Evolutionary conservation across 345 rosid species (phyloP), one percentile per base, ranked within the genome.

Genomic region (Abelmoschus esculentus): DNA sequence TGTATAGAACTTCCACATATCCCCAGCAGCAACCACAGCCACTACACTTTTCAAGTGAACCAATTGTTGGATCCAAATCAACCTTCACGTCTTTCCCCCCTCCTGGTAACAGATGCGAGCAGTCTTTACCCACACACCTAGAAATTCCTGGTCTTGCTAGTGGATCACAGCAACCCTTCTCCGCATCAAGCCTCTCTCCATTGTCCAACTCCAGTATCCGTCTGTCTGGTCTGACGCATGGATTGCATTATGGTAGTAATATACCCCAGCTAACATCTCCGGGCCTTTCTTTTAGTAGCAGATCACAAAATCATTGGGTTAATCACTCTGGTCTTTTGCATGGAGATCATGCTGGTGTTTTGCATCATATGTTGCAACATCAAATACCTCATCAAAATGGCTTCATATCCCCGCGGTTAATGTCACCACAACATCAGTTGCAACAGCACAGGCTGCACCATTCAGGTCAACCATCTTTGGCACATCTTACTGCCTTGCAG

Each of bases 1-100:
- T 95, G 80, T 78, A 84, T 80, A 87, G 98, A 79, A 83, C 98
- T 32, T 89, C 98, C 19, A 88, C 99, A 0, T 91, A 95, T 74
- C 97, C 99, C 26, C 84, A 80, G 70, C 80, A 88, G 79, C 96
- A 79, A 77, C 82, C 75, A 1, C 97, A 81, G 72, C 87, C 77
- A 12, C 96, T 5, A 14, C 93, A 86, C 70, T 87, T 83, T 78
- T 72, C 79, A 36, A 88, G 85, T 36, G 99, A 90, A 79, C 91
- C 97, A 4, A 78, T 83, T 70, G 75, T 77, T 67, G 74, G 83
- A 46, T 89, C 90, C 0, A 87, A 90, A 73, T 90, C 99, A 1
- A 70, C 78, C 38, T 91, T 79, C 79, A 91, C 91, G 0, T 96
- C 97, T 44, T 96, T 90, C 74, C 97, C 92, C 70, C 93, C 90